Evolutionary conservation across 495 filamentous ascomycete genomes (phyloP), one percentile per base, ranked within the genome.

Genomic region (Trichoderma parareesei): DNA sequence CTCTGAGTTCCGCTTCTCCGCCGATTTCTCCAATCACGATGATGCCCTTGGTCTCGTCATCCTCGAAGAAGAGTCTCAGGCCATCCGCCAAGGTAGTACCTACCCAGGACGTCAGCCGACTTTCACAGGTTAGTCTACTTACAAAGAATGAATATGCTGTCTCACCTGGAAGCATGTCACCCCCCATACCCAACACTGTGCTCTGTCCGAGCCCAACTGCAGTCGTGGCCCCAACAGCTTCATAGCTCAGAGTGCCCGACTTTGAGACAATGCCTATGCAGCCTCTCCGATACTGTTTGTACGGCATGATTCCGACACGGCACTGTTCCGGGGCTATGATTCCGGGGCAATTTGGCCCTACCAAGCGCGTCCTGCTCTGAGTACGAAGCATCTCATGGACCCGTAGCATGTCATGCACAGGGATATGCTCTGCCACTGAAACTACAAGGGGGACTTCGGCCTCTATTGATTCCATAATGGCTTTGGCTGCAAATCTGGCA

Each of bases 361-460:
- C 88, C 0, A 96, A 81, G 42, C 91, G 82, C 4, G 87, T 93
- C 67, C 83, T 90, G 2, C 87, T 91, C 71, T 97, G 93, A 0
- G 89, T 89, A 65, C 86, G 82, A 0, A 96, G 79, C 40, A 96
- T 90, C 1, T 85, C 88, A 64, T 90, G 85, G 60, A 95, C 86
- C 67, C 89, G 80, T 62, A 94, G 79, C 64, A 96, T 88, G 70
- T 96, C 90, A 76, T 95, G 90, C 43, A 95, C 73, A 6, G 92
- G 91, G 62, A 96, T 91, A 73, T 96, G 92, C 72, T 97, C 92
- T 2, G 92, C 92, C 49, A 97, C 92, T 10, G 91, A 90, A 5
- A 96, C 90, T 62, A 96, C 87, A 3, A 96, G 81, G 11, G 91
- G 90, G 8, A 96, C 89, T 70, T 94, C 90, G 4, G 90, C 91